phyloP scores from a whole-genome alignment of 345 rosid species.

The Citrus inodora region DNA sequence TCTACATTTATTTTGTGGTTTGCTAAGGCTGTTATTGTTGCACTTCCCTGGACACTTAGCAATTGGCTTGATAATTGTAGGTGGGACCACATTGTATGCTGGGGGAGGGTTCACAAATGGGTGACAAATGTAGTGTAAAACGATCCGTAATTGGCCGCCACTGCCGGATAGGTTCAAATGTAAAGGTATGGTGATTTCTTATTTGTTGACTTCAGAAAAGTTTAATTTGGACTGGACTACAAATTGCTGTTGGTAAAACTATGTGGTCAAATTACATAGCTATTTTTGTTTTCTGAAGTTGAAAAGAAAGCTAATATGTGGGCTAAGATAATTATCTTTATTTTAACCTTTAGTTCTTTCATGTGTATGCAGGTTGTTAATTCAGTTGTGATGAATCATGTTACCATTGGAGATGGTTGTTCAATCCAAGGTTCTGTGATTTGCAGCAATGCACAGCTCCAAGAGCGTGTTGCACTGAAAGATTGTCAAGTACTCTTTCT shows the following conservation, averaged over 20 bases:
- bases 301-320: not conserved
- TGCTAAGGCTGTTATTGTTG: not conserved
- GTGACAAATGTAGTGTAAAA: slow-evolving; percentile 94
- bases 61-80: slow-evolving; percentile 36
- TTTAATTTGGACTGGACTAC: not conserved
- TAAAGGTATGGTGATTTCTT: slow-evolving; percentile 59
- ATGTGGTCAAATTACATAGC: not conserved
- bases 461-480: slow-evolving; percentile 74
- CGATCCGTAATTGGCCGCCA: slow-evolving; percentile 95
- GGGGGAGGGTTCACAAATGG: slow-evolving; percentile 94
- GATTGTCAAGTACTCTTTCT: slow-evolving; percentile 70
- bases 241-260: not conserved
- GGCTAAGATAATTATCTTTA: not conserved
- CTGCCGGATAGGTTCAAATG: slow-evolving; percentile 94
- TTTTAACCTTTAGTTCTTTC: not conserved
- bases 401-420: slow-evolving; percentile 88
- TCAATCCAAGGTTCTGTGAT: slow-evolving; percentile 88
- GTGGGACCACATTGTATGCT: slow-evolving; percentile 92
- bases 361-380: slow-evolving; percentile 64
- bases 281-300: not conserved
- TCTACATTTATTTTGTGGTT: not conserved
- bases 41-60: not conserved
- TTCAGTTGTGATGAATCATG: slow-evolving; percentile 88
- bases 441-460: slow-evolving; percentile 90
- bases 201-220: not conserved